These are phyloP conservation scores for Parascedosporium putredinis DNA, from an alignment of 2,329 filamentous ascomycete species.

Conservation along the genomic window DNA sequence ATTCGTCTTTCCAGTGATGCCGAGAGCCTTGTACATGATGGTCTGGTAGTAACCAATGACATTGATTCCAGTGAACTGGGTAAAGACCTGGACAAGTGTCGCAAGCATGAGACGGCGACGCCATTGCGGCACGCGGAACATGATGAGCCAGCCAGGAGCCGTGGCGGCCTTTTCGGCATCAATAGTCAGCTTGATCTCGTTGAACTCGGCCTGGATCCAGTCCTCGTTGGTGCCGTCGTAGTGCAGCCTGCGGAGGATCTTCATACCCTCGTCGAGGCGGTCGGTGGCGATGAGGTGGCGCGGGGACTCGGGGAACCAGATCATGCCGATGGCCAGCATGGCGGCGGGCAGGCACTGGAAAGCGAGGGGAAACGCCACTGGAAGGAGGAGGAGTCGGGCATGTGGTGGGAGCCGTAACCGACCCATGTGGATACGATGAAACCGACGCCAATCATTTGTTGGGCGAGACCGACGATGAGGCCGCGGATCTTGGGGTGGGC, in stretches of 20 bases:
- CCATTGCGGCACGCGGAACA: slow-evolving; percentile 9
- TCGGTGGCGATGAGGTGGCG: slow-evolving; percentile 36
- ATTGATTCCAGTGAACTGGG: slow-evolving; percentile 67
- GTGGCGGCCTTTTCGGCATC: slow-evolving; percentile 22
- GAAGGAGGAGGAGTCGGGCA: slow-evolving; percentile 32
- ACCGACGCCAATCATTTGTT: slow-evolving; percentile 43
- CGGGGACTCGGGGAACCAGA: slow-evolving; percentile 55
- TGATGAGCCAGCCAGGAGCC: slow-evolving; percentile 24
- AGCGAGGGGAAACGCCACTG: slow-evolving; percentile 54
- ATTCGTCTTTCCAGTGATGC: slow-evolving; percentile 28
- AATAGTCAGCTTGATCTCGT: slow-evolving; percentile 4
- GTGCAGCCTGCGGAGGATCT: background rate
- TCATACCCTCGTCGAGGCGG: background rate
- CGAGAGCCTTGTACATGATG: slow-evolving; percentile 50
- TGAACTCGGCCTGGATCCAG: background rate
- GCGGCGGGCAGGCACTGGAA: slow-evolving; percentile 38
- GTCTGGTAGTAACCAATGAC: slow-evolving; percentile 63
- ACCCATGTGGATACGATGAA: slow-evolving; percentile 41
- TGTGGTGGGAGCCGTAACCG: slow-evolving; percentile 20
- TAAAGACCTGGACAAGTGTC: slow-evolving; percentile 62
- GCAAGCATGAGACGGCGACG: slow-evolving; percentile 51
- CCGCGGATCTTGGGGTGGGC: slow-evolving; percentile 41
- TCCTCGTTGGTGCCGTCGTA: background rate
- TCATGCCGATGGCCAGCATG: slow-evolving; percentile 44
- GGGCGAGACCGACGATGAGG: slow-evolving; percentile 40